Evolutionary conservation across 2,329 filamentous ascomycete genomes (phyloP).

Genomic region (Mycosphaerella sp.): DNA sequence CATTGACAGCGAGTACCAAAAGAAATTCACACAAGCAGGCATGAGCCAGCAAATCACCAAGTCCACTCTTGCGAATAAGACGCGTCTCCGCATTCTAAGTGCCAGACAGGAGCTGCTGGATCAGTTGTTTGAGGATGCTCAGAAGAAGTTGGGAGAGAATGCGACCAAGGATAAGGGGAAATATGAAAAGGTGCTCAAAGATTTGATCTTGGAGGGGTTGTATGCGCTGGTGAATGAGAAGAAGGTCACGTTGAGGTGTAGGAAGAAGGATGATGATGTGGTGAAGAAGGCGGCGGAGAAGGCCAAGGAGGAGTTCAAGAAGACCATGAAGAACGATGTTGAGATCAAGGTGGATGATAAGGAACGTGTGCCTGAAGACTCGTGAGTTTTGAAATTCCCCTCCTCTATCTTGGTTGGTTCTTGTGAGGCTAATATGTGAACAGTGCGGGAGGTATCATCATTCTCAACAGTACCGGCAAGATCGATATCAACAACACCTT

Average conservation of each 20-base stretch:
- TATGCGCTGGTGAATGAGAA: slow-evolving; percentile 75
- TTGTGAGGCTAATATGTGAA: slow-evolving; percentile 19
- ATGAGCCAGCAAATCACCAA: slow-evolving; percentile 99
- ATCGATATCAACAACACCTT: slow-evolving; percentile 99
- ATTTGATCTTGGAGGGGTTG: slow-evolving; percentile 79
- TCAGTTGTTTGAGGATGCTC: slow-evolving; percentile 74
- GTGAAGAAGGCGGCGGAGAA: slow-evolving; percentile 72
- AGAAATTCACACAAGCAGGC: slow-evolving; percentile 98
- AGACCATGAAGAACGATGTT: slow-evolving; percentile 60
- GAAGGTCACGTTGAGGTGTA: slow-evolving; percentile 65
- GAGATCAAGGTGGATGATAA: slow-evolving; percentile 69
- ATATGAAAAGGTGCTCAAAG: slow-evolving; percentile 72
- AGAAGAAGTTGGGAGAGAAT: slow-evolving; percentile 59
- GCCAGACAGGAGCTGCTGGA: slow-evolving; percentile 89
- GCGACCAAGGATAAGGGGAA: slow-evolving; percentile 60
- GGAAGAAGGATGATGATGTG: slow-evolving; percentile 70
- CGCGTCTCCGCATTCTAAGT: slow-evolving; percentile 77
- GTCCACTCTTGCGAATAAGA: slow-evolving; percentile 95
- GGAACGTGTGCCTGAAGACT: slow-evolving; percentile 71
- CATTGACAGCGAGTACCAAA: slow-evolving; percentile 91
- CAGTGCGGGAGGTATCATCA: slow-evolving; percentile 75
- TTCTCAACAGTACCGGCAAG: slow-evolving; percentile 79
- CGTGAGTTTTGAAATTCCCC: slow-evolving; percentile 54
- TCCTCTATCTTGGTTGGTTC: slow-evolving; percentile 7
- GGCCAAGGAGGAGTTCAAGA: slow-evolving; percentile 78